Evolutionary conservation across 148 eudicot species (phyloP), one percentile per base, ranked within the genome.

Genomic region (Rhododendron ferrugineum): DNA sequence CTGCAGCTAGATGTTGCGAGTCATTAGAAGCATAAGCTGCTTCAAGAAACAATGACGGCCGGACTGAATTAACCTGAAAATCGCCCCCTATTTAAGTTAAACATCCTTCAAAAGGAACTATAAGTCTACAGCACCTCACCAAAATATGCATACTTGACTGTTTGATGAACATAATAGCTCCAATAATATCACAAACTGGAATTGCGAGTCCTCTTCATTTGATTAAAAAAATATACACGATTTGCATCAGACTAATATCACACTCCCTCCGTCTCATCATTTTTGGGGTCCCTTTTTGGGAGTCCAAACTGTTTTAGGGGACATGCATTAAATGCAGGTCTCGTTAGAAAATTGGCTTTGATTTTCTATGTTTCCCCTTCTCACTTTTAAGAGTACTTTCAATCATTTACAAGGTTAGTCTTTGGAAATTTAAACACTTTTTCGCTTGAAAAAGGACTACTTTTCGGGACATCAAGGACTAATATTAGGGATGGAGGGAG

Each of bases 21-120:
- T 97, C 94, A 75, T 93, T 94, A 44, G 96, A 93, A 72, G 95
- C 91, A 87, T 89, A 92, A 72, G 98, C 98, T 75, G 95, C 94
- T 89, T 97, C 96, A n/a, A 97, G 96, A 89, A 95, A 97, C 90
- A 96, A 82, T 10, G 98, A 91, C 15, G 99, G 98, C 28, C 91
- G 91, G 56, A 95, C 91, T 6, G 94, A 87, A 80, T 84, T 91
- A 26, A 96, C 96, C 99, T 96, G 96, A 86, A 89, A 87, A 22
- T n/a, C 26, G 34, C 60, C 47, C 37, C 46, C 20, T 79, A 30
- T 37, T 81, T 62, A 85, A 62, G 77, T 82, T 76, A 52, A 60
- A 58, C 36, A 73, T 54, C 42, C 80, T 30, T 8, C n/a, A 37
- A 32, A 49, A 13, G 50, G 30, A 74, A 81, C 47, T 36, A n/a